Base-by-base conservation (phyloP, 1,284 basidiomycete species). In the Sphagnurus paluster region DNA sequence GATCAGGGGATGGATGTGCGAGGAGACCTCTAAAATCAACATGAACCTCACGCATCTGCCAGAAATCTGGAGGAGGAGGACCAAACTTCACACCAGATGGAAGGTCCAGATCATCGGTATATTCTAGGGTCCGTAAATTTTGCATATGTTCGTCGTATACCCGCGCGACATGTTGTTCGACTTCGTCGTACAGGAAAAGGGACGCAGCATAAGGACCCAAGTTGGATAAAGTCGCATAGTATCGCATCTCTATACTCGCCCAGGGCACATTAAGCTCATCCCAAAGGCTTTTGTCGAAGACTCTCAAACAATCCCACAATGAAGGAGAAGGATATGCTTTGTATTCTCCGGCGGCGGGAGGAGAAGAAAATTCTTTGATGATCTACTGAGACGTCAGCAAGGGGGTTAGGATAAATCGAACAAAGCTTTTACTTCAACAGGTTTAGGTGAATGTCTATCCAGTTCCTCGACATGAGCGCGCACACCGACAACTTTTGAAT, bases 401-500 rank as follows among this genome's bases (percentile, higher is more conserved):
- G 9, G 45, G 28, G 4, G 24, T 35, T 25, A 10, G 14, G 13
- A 45, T n/a, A 3, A 17, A 32, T 30, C 6, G 32, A 14, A 5
- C 30, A 38, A 34, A 23, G 56, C 65, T 53, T n/a, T n/a, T 57
- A 84, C 87, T 71, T 91, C 90, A 34, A 64, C 59, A 2, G 88
- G 87, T 47, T 76, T 80, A 0, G 83, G 80, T 1, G 80, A 74
- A 60, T 87, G 75, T 13, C 72, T 65, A 16, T 70, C 62, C 1
- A 92, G 69, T 57, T 91, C 88, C 5, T 77, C 75, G 0, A 75
- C 58, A 55, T 92, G 77, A 39, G 81, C 75, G 33, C 75, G 75
- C 11, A 93, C 85, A 14, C 84, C 83, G 35, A 91, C 76, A 26
- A 93, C 80, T 48, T 79, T 83, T 5, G 84, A 75, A 62, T 89